Conservation (phyloP, 371 early-diverging fungal genomes). For the Haplosporangium sp. region DNA sequence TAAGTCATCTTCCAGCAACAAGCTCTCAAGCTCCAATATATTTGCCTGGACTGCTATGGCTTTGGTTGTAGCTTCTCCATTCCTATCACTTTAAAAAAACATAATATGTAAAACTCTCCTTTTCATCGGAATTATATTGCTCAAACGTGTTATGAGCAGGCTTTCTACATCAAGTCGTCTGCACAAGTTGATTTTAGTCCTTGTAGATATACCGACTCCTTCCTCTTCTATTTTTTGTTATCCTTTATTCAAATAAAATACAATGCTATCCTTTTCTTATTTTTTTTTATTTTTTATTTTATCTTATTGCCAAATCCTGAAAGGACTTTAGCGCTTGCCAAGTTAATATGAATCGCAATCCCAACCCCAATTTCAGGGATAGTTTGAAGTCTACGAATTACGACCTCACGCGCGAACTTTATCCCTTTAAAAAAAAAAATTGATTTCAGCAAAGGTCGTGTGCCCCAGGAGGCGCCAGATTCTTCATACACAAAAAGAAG, state of each 20-base stretch:
- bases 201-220: slow-evolving; percentile 3
- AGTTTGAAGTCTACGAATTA: neutral
- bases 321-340: neutral
- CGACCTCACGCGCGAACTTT: neutral
- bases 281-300: neutral
- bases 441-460: neutral
- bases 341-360: neutral
- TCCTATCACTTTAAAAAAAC: slow-evolving; percentile 23
- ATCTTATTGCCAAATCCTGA: too few relatives aligned
- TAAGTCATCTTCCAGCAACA: neutral
- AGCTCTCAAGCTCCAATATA: slow-evolving; percentile 8
- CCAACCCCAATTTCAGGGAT: neutral
- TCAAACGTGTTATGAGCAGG: neutral
- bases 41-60: slow-evolving; percentile 27
- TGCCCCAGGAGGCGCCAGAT: slow-evolving; percentile 4
- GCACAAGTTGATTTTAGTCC: neutral
- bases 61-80: slow-evolving; percentile 18
- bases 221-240: too few relatives aligned
- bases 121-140: neutral
- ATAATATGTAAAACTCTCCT: neutral
- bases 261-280: neutral
- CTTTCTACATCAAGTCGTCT: neutral
- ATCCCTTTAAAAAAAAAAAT: neutral
- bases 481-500: neutral
- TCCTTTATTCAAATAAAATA: too few relatives aligned